Percentiles rank a stretch among this genome's conserved stretches.
These are phyloP conservation scores for Guillardia theta DNA, from an alignment of 78 protist genomes.

Conservation along the genomic window DNA sequence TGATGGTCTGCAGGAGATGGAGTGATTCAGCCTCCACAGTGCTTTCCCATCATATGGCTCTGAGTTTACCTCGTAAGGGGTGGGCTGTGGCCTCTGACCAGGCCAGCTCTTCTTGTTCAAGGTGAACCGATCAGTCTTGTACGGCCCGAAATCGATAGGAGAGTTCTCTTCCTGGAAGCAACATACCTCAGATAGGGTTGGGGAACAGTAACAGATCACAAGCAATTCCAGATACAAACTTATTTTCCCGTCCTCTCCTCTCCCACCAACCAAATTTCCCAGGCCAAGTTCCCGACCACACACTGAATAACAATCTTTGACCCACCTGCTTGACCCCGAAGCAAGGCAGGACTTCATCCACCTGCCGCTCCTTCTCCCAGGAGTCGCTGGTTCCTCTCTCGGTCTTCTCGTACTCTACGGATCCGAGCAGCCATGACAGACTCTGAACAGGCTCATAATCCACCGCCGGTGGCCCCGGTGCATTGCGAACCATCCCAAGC, in stretches of 20 bases:
- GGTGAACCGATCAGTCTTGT: neutral
- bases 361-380: neutral
- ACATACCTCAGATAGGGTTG: too few relatives aligned
- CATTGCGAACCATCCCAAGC: too few relatives aligned
- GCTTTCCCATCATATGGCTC: too few relatives aligned
- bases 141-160: neutral
- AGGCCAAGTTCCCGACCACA: too few relatives aligned
- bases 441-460: neutral
- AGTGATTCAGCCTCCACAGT: too few relatives aligned
- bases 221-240: too few relatives aligned
- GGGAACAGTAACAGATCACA: too few relatives aligned
- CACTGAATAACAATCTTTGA: too few relatives aligned
- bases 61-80: neutral
- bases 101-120: neutral
- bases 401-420: neutral
- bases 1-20: too few relatives aligned
- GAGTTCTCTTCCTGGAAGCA: neutral
- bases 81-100: neutral
- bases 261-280: too few relatives aligned
- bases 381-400: too few relatives aligned
- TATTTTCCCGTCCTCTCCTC: too few relatives aligned
- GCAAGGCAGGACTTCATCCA: neutral
- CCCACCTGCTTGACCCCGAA: neutral
- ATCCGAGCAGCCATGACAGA: neutral
- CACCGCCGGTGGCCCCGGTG: neutral